Evolutionary conservation across 1,139 yeast species (phyloP).

Genomic region (Taiozyma sp.): DNA sequence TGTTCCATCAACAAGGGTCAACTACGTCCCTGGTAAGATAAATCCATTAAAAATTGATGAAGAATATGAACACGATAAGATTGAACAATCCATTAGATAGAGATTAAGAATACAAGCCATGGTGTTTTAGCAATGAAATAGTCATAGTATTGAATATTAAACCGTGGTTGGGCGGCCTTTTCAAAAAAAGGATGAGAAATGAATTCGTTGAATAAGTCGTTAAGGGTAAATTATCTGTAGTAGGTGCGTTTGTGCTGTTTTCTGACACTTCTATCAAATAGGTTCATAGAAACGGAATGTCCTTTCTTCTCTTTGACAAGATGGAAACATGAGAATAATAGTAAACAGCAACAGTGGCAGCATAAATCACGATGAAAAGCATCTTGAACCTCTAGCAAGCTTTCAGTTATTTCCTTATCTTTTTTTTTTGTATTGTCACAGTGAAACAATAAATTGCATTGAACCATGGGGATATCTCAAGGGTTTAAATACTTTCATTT

Average conservation of each 20-base stretch:
- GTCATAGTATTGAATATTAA: background rate
- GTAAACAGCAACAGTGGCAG: constrained; percentile 12
- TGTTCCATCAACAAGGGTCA: background rate
- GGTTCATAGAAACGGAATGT: constrained; percentile 18
- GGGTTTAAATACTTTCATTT: background rate
- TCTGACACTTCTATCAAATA: background rate
- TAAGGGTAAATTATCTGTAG: too few relatives aligned
- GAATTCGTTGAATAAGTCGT: too few relatives aligned
- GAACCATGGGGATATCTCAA: background rate
- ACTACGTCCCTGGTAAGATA: constrained; percentile 12
- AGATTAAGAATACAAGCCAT: background rate
- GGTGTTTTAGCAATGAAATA: background rate
- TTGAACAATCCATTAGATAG: constrained; percentile 9
- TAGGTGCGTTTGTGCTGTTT: too few relatives aligned
- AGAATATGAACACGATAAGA: constrained; percentile 12
- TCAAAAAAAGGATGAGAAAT: too few relatives aligned
- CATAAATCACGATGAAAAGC: constrained; percentile 14
- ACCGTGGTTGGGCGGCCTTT: too few relatives aligned
- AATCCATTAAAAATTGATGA: constrained; percentile 12
- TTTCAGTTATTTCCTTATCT: too few relatives aligned
- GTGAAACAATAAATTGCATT: background rate
- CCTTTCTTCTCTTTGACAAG: constrained; percentile 18
- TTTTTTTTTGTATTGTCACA: too few relatives aligned
- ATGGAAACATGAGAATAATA: constrained; percentile 18
- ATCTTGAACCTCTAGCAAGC: background rate